Evolutionary conservation across 2,329 filamentous ascomycete species (phyloP), one percentile per base, ranked within the genome.

Genomic region (Sporothrix variecibatus): DNA sequence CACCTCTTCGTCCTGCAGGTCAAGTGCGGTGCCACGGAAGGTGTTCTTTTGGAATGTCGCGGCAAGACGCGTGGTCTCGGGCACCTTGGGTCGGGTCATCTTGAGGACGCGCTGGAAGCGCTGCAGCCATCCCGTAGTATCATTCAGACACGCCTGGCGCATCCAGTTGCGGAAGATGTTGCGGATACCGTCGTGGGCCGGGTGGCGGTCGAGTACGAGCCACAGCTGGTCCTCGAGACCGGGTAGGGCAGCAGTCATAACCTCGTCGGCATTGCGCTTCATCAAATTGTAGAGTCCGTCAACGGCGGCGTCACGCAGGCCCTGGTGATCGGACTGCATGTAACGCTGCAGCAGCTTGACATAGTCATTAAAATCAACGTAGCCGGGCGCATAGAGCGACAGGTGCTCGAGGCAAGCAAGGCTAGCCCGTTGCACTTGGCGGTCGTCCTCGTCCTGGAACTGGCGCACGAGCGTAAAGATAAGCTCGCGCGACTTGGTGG

Each of bases 121-220:
- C 75, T 94, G 90, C 28, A 99, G 89, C 96, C 96, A 99, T n/a
- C 88, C 84, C 1, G 88, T 88, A 0, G 95, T 96, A 79, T 97
- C 92, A 1, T 85, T 87, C 0, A 97, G 86, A 20, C 93, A 94
- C 2, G 94, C 97, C 81, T 98, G 95, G 74, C 94, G 92, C 80
- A 99, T 86, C 96, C 97, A 99, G 80, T 97, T 97, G 64, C 91
- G 88, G 72, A 99, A 90, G 75, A 98, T 94, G 79, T 93, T 97
- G 75, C 90, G 90, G n/a, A 98, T 90, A 1, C 93, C 91, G 73
- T 92, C 88, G 78, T 97, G 93, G 43, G 89, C 86, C 0, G 95
- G 94, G 0, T 88, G 86, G 31, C 89, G 88, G 80, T 99, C 95
- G 2, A 98, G 88, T 0, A 93, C 91, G 71, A 97, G 87, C 97